phyloP scores from a whole-genome alignment of 2,329 filamentous ascomycete species.

The Escovopsis sp. region DNA sequence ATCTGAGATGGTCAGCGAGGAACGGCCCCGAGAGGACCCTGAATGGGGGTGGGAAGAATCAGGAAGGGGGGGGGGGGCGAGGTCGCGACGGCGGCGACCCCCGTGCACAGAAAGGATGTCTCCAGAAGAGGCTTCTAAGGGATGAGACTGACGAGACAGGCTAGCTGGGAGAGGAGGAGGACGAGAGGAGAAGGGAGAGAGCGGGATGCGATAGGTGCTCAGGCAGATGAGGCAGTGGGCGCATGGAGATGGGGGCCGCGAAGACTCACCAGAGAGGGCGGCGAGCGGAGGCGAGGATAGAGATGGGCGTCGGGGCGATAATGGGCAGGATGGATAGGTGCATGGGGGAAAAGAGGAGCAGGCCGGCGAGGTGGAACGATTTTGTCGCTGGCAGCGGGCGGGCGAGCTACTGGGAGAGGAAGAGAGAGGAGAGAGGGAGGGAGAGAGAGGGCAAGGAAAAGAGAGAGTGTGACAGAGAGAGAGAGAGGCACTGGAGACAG shows the following conservation, averaged over 20 bases:
- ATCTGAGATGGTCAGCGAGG: constrained; percentile 4
- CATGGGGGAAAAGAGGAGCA: constrained; percentile 29
- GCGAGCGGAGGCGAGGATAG: constrained; percentile 18
- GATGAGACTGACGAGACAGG: constrained; percentile 6
- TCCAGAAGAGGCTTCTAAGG: no score
- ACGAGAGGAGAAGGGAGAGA: constrained; percentile 9
- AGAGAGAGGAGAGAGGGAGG: not conserved
- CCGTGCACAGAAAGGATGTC: not conserved
- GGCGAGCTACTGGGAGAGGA: not conserved
- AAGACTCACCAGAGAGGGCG: constrained; percentile 23
- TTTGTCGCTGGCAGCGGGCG: constrained; percentile 19
- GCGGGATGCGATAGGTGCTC: constrained; percentile 12
- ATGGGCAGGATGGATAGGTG: constrained; percentile 20
- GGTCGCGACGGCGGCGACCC: constrained; percentile 2
- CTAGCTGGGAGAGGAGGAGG: constrained; percentile 5
- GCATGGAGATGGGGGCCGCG: constrained; percentile 17
- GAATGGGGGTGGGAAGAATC: constrained; percentile 2
- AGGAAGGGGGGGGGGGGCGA: not conserved
- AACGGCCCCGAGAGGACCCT: not conserved
- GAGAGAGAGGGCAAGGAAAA: no score
- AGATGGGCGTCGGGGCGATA: constrained; percentile 18
- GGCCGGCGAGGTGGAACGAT: constrained; percentile 20
- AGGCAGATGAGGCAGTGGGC: no score
- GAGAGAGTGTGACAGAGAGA: no score
- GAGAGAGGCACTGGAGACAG: no score